Base-by-base conservation (phyloP, 225 moss, liverwort and hornwort genomes). In the Climacium dendroides region DNA sequence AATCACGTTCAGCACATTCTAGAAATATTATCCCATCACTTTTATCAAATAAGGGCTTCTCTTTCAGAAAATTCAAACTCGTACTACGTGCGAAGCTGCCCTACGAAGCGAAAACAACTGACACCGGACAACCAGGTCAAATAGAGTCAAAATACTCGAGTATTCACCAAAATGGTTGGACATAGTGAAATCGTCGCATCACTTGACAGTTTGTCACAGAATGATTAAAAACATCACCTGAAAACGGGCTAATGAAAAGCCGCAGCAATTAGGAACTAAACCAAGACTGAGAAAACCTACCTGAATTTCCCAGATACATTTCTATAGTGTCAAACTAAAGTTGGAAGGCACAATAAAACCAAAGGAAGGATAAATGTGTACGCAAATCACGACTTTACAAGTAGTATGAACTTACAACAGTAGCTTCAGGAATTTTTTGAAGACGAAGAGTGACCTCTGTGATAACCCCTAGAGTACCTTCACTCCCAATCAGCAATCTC, bases 371-470 rank as follows among this genome's bases (percentile, higher is more conserved):
- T 34, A 84, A 83, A 70, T 23, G 41, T 69, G 41, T 32, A 87
- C 15, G 20, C 50, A 62, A 87, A 32, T 47, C 50, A 70, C 53
- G 16, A 72, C 29, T 85, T 73, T 30, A 35, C 54, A 67, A 83
- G 79, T 84, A 74, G 87, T 32, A 63, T 83, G 45, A 84, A 93
- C 98, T 94, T 95, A 98, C 99, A 85, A 94, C 95, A 45, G 99
- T 94, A 83, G 99, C 96, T 92, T 96, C 92, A 83, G 99, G 97
- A 83, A 99, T 91, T 78, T 96, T 96, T 84, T 99, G 99, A 84
- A 99, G 91, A 79, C 99, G 99, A 19, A 99, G 93, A 83, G 97
- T 99, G 65, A 96, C 91, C 91, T 97, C 99, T 76, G 97, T 99
- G 69, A 99, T 94, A 65, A 99, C 91, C 69, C 96, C 99, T 60